These are phyloP conservation scores for Martiniozyma abietophila DNA, from an alignment of 805 yeast species.

Conservation along the genomic window DNA sequence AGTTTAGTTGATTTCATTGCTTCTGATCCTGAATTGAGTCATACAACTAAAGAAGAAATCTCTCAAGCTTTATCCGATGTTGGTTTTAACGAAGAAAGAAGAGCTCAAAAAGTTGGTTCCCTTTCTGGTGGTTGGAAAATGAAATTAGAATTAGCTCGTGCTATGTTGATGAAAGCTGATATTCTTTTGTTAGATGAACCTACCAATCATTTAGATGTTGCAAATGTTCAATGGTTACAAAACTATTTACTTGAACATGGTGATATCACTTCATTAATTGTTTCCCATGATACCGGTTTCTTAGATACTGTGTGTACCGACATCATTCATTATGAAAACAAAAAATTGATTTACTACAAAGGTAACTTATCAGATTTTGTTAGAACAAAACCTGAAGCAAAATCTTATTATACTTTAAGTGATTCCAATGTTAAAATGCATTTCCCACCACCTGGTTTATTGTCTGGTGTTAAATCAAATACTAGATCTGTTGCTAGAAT, in stretches of 20 bases:
- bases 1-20: constrained; percentile 84
- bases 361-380: constrained; percentile 94
- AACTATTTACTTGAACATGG: constrained; percentile 76
- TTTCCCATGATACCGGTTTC: constrained; percentile 97
- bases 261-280: constrained; percentile 88
- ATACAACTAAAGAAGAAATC: constrained; percentile 60
- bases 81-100: constrained; percentile 87
- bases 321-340: constrained; percentile 91
- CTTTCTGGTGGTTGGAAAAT: constrained; percentile 99
- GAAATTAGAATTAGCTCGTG: constrained; percentile 98
- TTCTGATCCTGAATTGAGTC: constrained; percentile 69
- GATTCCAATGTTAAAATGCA: constrained; percentile 93
- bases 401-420: constrained; percentile 87
- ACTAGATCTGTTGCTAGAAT: constrained; percentile 77
- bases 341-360: constrained; percentile 88
- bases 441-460: constrained; percentile 96
- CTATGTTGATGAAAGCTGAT: constrained; percentile 96
- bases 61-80: constrained; percentile 69
- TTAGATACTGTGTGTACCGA: constrained; percentile 94
- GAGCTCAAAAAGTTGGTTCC: constrained; percentile 86
- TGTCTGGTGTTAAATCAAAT: constrained; percentile 93
- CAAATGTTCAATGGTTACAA: constrained; percentile 88
- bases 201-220: constrained; percentile 94
- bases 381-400: constrained; percentile 89
- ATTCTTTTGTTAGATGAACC: constrained; percentile 94